Percentiles rank a stretch among this genome's conserved stretches.
Conservation (phyloP, 2,329 filamentous ascomycete genomes). For the Aspergillus pseudoterreus region DNA sequence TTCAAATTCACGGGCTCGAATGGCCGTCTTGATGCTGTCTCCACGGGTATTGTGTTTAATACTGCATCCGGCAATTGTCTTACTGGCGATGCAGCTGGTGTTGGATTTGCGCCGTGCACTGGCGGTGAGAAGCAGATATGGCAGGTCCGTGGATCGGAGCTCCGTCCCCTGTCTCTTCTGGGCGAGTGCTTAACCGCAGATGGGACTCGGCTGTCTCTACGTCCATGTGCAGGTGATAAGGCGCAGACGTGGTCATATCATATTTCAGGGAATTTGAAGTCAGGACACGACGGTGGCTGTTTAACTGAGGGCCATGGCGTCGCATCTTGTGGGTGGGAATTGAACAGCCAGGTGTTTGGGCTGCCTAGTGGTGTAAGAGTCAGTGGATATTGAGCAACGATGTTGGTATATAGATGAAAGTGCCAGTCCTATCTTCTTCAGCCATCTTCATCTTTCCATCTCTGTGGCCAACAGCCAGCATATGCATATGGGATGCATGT, state of each 20-base stretch:
- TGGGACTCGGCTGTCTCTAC: slow-evolving; percentile 11
- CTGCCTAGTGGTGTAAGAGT: slow-evolving; percentile 39
- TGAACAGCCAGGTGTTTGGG: slow-evolving; percentile 46
- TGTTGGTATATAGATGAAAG: too few species aligned
- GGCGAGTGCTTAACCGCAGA: slow-evolving; percentile 31
- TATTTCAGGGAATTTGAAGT: slow-evolving; percentile 44
- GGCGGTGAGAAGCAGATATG: slow-evolving; percentile 44
- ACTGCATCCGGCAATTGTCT: slow-evolving; percentile 45
- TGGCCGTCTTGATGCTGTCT: slow-evolving; percentile 26
- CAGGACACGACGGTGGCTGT: slow-evolving; percentile 30
- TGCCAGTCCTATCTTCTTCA: too few species aligned
- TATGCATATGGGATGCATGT: too few species aligned
- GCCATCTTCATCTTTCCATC: too few species aligned
- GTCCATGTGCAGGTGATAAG: slow-evolving; percentile 15
- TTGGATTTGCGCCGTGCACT: slow-evolving; percentile 37
- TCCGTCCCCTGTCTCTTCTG: slow-evolving; percentile 37
- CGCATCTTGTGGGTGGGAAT: slow-evolving; percentile 33
- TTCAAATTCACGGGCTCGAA: slow-evolving; percentile 38
- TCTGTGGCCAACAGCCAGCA: too few species aligned
- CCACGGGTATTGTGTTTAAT: slow-evolving; percentile 51
- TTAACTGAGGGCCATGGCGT: slow-evolving; percentile 36
- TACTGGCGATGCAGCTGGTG: slow-evolving; percentile 26
- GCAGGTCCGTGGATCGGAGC: slow-evolving; percentile 30
- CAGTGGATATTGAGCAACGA: too few species aligned
- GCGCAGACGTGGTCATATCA: slow-evolving; percentile 43